These are phyloP conservation scores for Rhodomyrtus tomentosa DNA, from an alignment of 345 rosid species.

Conservation along the genomic window DNA sequence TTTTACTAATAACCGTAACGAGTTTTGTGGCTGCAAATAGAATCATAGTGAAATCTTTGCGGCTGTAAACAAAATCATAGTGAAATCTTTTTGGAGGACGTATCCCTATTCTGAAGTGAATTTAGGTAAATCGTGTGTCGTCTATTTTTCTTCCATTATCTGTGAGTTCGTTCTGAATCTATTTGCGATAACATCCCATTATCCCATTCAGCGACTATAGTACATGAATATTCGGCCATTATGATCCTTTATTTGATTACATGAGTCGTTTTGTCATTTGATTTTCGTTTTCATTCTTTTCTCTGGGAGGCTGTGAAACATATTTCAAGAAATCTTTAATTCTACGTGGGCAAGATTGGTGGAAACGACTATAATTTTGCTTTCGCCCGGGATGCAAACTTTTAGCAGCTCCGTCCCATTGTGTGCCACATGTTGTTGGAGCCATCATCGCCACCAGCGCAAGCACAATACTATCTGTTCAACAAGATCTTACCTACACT, in stretches of 20 bases:
- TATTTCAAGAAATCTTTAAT: conserved; percentile 51
- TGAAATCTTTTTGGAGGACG: too few species aligned
- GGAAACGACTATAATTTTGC: conserved; percentile 65
- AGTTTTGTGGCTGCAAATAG: too few species aligned
- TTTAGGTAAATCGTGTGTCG: too few species aligned
- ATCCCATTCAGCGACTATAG: background rate
- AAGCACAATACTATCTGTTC: background rate
- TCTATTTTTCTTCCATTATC: too few species aligned
- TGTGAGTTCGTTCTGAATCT: too few species aligned
- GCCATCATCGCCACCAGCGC: conserved; percentile 21
- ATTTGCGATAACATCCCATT: too few species aligned
- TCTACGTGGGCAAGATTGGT: conserved; percentile 62
- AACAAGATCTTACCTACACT: background rate
- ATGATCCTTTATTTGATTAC: background rate
- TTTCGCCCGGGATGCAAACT: conserved; percentile 26
- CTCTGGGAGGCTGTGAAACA: conserved; percentile 24
- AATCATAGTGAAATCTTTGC: too few species aligned
- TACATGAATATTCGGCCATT: background rate
- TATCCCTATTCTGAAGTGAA: too few species aligned
- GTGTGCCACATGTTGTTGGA: conserved; percentile 43
- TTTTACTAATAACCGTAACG: too few species aligned
- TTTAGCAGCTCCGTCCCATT: conserved; percentile 14
- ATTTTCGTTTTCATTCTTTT: background rate
- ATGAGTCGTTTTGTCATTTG: background rate
- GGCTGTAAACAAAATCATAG: too few species aligned